Conservation (phyloP, 2,329 filamentous ascomycete species). For the Xylaria sp. region DNA sequence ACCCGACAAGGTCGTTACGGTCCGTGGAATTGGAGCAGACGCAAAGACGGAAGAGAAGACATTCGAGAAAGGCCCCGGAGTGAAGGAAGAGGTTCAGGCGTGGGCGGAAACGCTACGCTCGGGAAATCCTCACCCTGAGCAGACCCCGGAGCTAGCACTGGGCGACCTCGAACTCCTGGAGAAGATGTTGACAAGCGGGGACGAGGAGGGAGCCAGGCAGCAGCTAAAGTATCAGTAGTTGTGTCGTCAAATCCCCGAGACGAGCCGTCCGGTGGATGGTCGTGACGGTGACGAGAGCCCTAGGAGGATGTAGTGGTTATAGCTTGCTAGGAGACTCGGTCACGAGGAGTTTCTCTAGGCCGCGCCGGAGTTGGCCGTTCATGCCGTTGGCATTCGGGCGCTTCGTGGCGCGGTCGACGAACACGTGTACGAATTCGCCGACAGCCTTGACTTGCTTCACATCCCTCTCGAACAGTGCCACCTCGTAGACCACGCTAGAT, state of each 20-base stretch:
- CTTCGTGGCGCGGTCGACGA: conserved; percentile 76
- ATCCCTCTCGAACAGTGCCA: conserved; percentile 81
- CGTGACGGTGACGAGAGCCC: not conserved
- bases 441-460: conserved; percentile 79
- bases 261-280: not conserved
- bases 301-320: conserved; percentile 7
- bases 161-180: conserved; percentile 65
- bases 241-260: conserved; percentile 8
- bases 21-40: conserved; percentile 42
- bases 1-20: conserved; percentile 50
- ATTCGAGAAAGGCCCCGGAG: conserved; percentile 58
- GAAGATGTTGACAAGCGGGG: conserved; percentile 55
- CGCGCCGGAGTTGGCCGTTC: conserved; percentile 60
- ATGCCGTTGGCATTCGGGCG: conserved; percentile 72
- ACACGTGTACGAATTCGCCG: conserved; percentile 86
- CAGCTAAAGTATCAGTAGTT: conserved; percentile 48
- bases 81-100: conserved; percentile 64
- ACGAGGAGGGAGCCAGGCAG: conserved; percentile 48
- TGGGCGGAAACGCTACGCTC: conserved; percentile 61
- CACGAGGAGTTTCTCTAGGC: conserved; percentile 62
- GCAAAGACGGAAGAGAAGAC: conserved; percentile 49
- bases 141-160: conserved; percentile 63
- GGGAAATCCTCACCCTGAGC: conserved; percentile 55
- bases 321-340: conserved; percentile 38
- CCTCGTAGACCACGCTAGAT: conserved; percentile 88